Conservation (phyloP, 495 filamentous ascomycete species). For the Chaetomium cochliodes region DNA sequence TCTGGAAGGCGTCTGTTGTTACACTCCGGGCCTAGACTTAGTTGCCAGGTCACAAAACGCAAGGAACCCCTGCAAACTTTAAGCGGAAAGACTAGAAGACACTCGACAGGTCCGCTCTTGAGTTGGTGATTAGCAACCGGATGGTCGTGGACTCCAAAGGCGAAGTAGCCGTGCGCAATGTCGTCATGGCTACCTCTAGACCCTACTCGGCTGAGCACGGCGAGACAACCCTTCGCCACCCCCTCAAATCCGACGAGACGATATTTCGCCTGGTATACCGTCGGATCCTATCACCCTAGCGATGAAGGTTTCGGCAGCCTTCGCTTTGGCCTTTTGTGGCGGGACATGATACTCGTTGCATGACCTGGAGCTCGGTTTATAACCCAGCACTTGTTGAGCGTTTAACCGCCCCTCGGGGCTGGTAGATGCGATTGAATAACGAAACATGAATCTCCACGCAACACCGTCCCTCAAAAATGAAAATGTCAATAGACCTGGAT, state of each 20-base stretch:
- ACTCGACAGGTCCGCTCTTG: not conserved
- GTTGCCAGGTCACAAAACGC: not conserved
- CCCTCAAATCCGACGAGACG: not conserved
- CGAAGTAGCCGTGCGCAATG: not conserved
- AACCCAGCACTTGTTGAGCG: not conserved
- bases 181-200: not conserved
- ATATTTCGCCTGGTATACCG: not conserved
- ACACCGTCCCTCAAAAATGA: not conserved
- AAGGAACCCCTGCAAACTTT: not conserved
- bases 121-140: too few relatives aligned
- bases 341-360: not conserved
- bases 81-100: not conserved
- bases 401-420: too few relatives aligned
- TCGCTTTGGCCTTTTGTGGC: not conserved
- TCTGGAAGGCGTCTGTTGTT: not conserved
- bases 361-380: not conserved
- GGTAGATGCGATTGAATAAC: too few relatives aligned
- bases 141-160: not conserved
- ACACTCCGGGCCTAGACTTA: not conserved
- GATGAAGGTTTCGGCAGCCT: not conserved
- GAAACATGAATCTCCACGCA: not conserved
- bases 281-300: not conserved
- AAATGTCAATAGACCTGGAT: constrained; percentile 16
- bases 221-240: not conserved
- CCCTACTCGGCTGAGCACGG: not conserved